A percentile compares a stretch with the other conserved stretches of the same genome.
Conservation (phyloP, 768 basidiomycete species). For the Tricholomella constricta region DNA sequence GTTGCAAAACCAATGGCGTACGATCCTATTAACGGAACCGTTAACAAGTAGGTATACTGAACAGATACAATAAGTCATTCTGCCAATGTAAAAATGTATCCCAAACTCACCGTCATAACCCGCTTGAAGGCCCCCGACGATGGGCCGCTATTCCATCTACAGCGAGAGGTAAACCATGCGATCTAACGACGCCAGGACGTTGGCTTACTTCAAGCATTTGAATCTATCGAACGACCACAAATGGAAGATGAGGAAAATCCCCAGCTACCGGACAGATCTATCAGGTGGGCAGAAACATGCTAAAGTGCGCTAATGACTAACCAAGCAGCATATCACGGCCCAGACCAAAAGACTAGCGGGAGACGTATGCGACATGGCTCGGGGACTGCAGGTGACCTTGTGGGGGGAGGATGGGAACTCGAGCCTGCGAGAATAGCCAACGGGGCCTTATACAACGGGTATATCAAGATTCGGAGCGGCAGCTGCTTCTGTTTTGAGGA, state of each 20-base stretch:
- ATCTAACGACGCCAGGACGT: not conserved
- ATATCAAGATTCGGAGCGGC: not conserved
- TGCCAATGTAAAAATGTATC: not conserved
- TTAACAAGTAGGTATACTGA: conserved; percentile 72
- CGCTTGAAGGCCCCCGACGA: conserved; percentile 80
- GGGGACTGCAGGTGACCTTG: conserved; percentile 11
- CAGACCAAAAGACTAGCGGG: conserved; percentile 66
- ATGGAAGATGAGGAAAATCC: conserved; percentile 66
- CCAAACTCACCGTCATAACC: conserved; percentile 72
- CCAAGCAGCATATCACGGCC: conserved; percentile 54
- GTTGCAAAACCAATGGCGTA: conserved; percentile 65
- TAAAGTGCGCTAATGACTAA: conserved; percentile 29
- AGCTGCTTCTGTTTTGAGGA: conserved; percentile 6
- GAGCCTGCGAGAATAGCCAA: conserved; percentile 23
- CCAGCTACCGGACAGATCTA: conserved; percentile 43
- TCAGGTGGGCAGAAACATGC: not conserved
- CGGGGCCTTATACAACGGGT: conserved; percentile 1
- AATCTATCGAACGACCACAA: conserved; percentile 83
- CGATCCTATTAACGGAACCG: conserved; percentile 57
- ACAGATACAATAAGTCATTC: not conserved
- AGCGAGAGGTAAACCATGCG: not conserved
- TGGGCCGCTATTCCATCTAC: conserved; percentile 69
- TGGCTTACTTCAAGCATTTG: conserved; percentile 62
- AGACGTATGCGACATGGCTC: conserved; percentile 61
- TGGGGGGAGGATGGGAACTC: conserved; percentile 21